Evolutionary conservation across 2,329 filamentous ascomycete species (phyloP), one percentile per base, ranked within the genome.

Genomic region (Plenodomus tracheiphilus): DNA sequence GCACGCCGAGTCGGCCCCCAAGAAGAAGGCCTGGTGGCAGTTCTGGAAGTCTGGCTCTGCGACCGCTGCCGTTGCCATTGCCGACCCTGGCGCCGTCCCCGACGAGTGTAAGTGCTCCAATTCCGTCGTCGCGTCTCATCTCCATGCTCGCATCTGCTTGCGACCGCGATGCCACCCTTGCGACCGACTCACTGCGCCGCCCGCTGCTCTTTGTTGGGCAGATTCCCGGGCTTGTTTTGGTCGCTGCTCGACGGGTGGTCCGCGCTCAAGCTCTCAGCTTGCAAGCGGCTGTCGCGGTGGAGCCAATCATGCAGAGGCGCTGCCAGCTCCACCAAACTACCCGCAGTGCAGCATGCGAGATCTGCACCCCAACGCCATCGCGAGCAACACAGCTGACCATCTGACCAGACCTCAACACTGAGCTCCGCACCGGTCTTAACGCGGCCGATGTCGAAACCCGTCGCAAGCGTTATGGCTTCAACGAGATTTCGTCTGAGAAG

Each of bases 401-500:
- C 11, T 7, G 28, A 25, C 20, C 47, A 68, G 62, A 51, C 84
- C 75, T 89, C 62, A 79, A 82, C 59, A 86, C 85, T 66, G 83
- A 89, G 69, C 82, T 89, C 71, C 80, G 79, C 68, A 70, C 79
- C 49, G 87, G 87, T 80, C 78, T 90, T 49, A 77, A 76, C 51
- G 68, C 72, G 46, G 56, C 68, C 53, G 84, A 88, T 52, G 81
- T 88, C 46, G 86, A 88, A 65, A 65, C 66, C 43, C 82, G 87
- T 64, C 80, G 87, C 61, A 87, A 83, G 76, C 80, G 81, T 64
- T 80, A 79, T 59, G 87, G 87, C 53, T 89, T 75, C 77, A 90
- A 89, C 77, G 87, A 90, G 72, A 78, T 90, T 70, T 78, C 80
- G 22, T 83, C 85, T 25, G 87, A 89, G 77, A 89, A 89, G 79